Evolutionary conservation across 768 basidiomycete genomes (phyloP).

Genomic region (Suillus weaverae): DNA sequence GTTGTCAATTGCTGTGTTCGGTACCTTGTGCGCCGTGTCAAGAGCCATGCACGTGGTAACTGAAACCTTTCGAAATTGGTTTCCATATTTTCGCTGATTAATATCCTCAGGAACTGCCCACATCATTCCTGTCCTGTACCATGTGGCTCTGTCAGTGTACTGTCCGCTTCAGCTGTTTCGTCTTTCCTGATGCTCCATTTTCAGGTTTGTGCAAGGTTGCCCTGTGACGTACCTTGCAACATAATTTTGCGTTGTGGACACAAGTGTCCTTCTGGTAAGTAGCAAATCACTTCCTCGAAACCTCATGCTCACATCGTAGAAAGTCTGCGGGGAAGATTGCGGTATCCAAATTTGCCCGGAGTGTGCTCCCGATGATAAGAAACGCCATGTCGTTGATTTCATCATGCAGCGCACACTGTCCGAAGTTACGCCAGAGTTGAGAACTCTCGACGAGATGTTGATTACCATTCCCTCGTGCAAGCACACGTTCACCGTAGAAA

Average conservation of each 20-base stretch:
- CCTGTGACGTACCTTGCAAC: constrained; percentile 58
- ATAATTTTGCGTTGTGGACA: constrained; percentile 58
- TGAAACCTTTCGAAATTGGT: constrained; percentile 8
- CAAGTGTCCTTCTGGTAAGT: constrained; percentile 63
- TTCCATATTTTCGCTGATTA: neutral
- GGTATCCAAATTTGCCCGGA: constrained; percentile 49
- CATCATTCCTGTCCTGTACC: constrained; percentile 60
- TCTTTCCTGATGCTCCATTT: neutral
- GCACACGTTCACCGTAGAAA: constrained; percentile 71
- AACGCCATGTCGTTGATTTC: constrained; percentile 55
- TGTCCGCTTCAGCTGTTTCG: neutral
- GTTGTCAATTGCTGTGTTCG: constrained; percentile 49
- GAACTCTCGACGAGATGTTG: constrained; percentile 47
- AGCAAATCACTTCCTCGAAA: neutral
- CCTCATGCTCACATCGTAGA: constrained; percentile 4
- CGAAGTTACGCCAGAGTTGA: constrained; percentile 45
- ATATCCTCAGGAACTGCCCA: constrained; percentile 44
- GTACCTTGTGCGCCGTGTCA: constrained; percentile 61
- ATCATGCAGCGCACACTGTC: constrained; percentile 50
- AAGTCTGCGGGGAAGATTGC: constrained; percentile 73
- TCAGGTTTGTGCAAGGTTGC: constrained; percentile 64
- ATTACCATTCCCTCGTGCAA: constrained; percentile 63
- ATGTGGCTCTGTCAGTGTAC: constrained; percentile 61
- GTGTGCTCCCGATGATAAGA: constrained; percentile 44
- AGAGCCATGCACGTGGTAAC: constrained; percentile 56